These are phyloP conservation scores for Carex cristatella DNA, from an alignment of 176 grass and related monocot genomes.

Conservation along the genomic window DNA sequence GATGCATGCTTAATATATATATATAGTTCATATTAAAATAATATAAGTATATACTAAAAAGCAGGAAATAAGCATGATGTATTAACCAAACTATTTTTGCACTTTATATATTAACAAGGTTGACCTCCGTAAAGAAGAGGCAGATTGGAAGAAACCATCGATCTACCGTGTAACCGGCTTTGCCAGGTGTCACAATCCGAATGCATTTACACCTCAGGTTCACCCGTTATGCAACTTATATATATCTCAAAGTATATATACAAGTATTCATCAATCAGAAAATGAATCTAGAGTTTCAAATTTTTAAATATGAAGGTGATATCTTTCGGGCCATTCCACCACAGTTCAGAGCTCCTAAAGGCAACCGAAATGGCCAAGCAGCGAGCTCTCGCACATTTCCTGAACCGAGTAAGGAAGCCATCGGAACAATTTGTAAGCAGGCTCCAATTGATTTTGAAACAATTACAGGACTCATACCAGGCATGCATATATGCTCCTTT, in stretches of 20 bases:
- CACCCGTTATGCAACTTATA: too few species aligned
- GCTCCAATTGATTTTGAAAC: neutral
- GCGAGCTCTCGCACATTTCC: neutral
- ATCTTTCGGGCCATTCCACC: slow-evolving; percentile 6
- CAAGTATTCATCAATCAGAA: neutral
- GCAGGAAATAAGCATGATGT: neutral
- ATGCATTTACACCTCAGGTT: too few species aligned
- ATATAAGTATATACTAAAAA: too few species aligned
- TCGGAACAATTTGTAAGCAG: neutral
- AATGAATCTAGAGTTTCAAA: neutral
- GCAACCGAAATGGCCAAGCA: neutral
- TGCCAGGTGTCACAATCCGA: too few species aligned
- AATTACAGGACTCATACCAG: neutral
- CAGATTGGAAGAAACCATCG: neutral
- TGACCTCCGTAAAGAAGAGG: neutral
- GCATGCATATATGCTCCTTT: neutral
- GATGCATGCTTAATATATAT: too few species aligned
- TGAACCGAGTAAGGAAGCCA: neutral
- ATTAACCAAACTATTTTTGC: neutral
- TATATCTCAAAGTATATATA: neutral
- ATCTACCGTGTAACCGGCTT: neutral
- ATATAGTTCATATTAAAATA: too few species aligned
- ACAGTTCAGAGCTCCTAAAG: neutral
- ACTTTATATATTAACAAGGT: neutral
- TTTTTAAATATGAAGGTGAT: neutral